Percentiles rank a stretch among this genome's conserved stretches.
phyloP scores from a whole-genome alignment of 495 filamentous ascomycete species.

The Podospora conica region DNA sequence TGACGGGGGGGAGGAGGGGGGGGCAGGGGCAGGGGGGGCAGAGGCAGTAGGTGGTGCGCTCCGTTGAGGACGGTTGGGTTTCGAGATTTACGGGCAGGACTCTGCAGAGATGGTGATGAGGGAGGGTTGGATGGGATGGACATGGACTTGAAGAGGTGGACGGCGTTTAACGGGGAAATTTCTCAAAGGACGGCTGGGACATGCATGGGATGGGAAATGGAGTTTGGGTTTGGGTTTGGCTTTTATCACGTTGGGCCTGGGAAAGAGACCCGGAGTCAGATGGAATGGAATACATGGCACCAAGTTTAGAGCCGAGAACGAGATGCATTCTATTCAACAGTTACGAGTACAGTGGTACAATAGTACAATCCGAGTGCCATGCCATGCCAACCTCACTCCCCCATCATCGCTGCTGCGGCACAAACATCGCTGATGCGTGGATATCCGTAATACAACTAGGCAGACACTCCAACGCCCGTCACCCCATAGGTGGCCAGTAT shows the following conservation, averaged over 20 bases:
- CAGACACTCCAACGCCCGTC: background rate
- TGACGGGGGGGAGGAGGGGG: conserved; percentile 24
- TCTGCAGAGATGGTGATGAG: too few species aligned
- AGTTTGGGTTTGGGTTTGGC: background rate
- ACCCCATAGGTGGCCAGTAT: background rate
- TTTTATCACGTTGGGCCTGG: background rate
- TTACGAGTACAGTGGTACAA: background rate
- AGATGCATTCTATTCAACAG: background rate
- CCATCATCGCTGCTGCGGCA: background rate
- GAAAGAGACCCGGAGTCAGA: too few species aligned
- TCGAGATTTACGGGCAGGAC: too few species aligned
- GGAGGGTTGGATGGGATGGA: too few species aligned
- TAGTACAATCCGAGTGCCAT: background rate
- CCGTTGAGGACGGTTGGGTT: too few species aligned
- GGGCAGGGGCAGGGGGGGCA: background rate
- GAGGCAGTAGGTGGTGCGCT: background rate
- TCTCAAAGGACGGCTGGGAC: too few species aligned
- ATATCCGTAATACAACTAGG: background rate
- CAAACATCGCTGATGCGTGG: background rate
- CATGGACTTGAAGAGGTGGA: too few species aligned
- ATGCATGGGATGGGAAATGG: background rate
- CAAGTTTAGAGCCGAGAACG: background rate
- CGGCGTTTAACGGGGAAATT: too few species aligned
- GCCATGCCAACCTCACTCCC: background rate
- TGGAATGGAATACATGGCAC: background rate